phyloP scores from a whole-genome alignment of 352 stramenopile species.

The Plasmopara muralis region DNA sequence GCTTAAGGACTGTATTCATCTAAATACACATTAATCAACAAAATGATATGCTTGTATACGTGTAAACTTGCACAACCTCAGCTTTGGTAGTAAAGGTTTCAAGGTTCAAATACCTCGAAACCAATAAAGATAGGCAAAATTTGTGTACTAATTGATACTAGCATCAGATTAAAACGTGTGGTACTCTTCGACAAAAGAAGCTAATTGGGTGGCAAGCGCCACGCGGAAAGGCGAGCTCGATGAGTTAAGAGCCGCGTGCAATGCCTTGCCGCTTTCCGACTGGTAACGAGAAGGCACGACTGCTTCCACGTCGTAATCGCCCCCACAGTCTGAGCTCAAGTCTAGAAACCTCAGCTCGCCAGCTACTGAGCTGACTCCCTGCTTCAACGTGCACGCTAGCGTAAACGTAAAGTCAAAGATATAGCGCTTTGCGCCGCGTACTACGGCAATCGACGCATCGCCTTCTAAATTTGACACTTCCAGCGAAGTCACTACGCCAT shows the following conservation, averaged over 20 bases:
- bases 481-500: conserved; percentile 47
- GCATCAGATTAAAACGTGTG: conserved; percentile 47
- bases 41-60: too few species aligned
- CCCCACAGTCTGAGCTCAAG: conserved; percentile 68
- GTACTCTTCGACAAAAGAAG: conserved; percentile 65
- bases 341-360: conserved; percentile 77
- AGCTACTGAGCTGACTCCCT: conserved; percentile 17
- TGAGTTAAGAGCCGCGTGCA: conserved; percentile 55
- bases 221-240: conserved; percentile 51
- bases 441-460: conserved; percentile 90
- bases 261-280: conserved; percentile 52
- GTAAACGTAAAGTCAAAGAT: conserved; percentile 81
- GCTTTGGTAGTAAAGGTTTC: too few species aligned
- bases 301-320: conserved; percentile 68
- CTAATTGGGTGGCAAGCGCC: conserved; percentile 43
- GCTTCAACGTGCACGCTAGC: conserved; percentile 36
- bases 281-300: conserved; percentile 65
- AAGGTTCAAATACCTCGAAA: too few species aligned
- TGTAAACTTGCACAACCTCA: too few species aligned
- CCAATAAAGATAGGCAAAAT: too few species aligned
- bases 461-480: conserved; percentile 81
- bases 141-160: too few species aligned
- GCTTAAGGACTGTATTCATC: too few species aligned
- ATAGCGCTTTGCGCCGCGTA: conserved; percentile 91
- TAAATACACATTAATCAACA: too few species aligned